These are phyloP conservation scores for Cyclotella choctawhatcheeana DNA, from an alignment of 108 stramenopile species.

Conservation along the genomic window DNA sequence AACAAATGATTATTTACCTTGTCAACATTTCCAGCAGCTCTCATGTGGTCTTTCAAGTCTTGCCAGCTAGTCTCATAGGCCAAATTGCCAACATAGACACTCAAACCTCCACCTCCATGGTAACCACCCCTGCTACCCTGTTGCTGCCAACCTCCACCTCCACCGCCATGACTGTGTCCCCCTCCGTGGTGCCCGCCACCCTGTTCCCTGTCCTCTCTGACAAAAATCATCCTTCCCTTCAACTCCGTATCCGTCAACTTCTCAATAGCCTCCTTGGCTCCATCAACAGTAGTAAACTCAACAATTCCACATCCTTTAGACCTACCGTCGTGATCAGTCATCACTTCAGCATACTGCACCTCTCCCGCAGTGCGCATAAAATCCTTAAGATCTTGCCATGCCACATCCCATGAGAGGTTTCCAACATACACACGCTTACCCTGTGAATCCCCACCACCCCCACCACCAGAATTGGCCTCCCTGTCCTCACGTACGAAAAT, in stretches of 20 bases:
- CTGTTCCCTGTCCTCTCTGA: slow-evolving; percentile 60
- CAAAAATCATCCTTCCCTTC: slow-evolving; percentile 69
- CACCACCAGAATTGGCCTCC: slow-evolving; percentile 38
- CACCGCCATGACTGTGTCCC: too few species aligned
- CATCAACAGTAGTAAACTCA: slow-evolving; percentile 65
- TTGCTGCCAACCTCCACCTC: slow-evolving; percentile 42
- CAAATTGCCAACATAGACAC: slow-evolving; percentile 88
- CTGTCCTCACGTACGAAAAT: slow-evolving; percentile 91
- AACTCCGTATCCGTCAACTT: slow-evolving; percentile 73
- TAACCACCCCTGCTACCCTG: slow-evolving; percentile 8
- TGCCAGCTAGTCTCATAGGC: slow-evolving; percentile 89
- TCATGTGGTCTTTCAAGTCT: slow-evolving; percentile 96
- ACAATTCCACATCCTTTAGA: slow-evolving; percentile 89
- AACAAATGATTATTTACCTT: slow-evolving; percentile 25
- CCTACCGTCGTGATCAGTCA: slow-evolving; percentile 69
- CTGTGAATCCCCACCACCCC: slow-evolving; percentile 4
- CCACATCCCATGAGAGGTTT: slow-evolving; percentile 83
- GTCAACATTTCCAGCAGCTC: slow-evolving; percentile 88
- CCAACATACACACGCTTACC: slow-evolving; percentile 83
- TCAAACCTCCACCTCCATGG: slow-evolving; percentile 37
- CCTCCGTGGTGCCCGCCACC: too few species aligned
- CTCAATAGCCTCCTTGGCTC: slow-evolving; percentile 68
- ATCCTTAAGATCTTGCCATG: slow-evolving; percentile 96
- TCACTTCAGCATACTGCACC: slow-evolving; percentile 81
- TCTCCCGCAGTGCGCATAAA: slow-evolving; percentile 89